A percentile compares a stretch with the other conserved stretches of the same genome.
phyloP scores from a whole-genome alignment of 2,329 filamentous ascomycete genomes.

The Boeremia lycopersici region DNA sequence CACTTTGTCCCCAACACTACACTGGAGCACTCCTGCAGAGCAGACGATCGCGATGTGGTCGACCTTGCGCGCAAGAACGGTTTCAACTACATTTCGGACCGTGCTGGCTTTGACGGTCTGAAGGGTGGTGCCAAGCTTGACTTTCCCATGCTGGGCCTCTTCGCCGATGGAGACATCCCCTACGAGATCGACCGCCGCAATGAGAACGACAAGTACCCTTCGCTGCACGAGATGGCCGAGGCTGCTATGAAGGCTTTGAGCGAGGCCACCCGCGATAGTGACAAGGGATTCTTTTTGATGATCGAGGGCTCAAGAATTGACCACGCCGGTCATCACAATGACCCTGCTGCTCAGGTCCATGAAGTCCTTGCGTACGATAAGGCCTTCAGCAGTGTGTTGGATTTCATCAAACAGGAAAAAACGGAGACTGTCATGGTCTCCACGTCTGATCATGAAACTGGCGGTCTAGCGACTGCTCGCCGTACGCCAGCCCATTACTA shows the following conservation, averaged over 20 bases:
- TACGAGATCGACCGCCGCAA: conserved; percentile 90
- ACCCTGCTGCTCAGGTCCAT: conserved; percentile 64
- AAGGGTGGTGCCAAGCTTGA: conserved; percentile 68
- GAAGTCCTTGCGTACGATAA: conserved; percentile 96
- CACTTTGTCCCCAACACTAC: conserved; percentile 88
- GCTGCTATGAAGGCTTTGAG: conserved; percentile 81
- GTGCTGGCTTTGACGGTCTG: conserved; percentile 76
- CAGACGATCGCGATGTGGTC: conserved; percentile 77
- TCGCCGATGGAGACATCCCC: conserved; percentile 81
- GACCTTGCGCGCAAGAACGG: conserved; percentile 75
- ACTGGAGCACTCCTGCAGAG: conserved; percentile 74
- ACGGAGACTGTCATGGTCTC: conserved; percentile 81
- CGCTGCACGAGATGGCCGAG: conserved; percentile 86
- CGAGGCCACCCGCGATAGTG: conserved; percentile 78
- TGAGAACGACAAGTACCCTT: conserved; percentile 81
- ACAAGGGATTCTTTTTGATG: conserved; percentile 98
- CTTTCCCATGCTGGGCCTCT: conserved; percentile 85
- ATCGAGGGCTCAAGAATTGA: conserved; percentile 97
- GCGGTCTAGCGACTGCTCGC: conserved; percentile 80
- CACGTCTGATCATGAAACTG: conserved; percentile 96
- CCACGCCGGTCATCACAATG: conserved; percentile 76
- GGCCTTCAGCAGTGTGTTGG: conserved; percentile 79
- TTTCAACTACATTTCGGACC: conserved; percentile 77
- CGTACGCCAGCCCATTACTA: conserved; percentile 57
- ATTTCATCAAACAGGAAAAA: conserved; percentile 78